Evolutionary conservation across 2,329 filamentous ascomycete genomes (phyloP), one percentile per base, ranked within the genome.

Genomic region (Aspergillus hiratsukae): DNA sequence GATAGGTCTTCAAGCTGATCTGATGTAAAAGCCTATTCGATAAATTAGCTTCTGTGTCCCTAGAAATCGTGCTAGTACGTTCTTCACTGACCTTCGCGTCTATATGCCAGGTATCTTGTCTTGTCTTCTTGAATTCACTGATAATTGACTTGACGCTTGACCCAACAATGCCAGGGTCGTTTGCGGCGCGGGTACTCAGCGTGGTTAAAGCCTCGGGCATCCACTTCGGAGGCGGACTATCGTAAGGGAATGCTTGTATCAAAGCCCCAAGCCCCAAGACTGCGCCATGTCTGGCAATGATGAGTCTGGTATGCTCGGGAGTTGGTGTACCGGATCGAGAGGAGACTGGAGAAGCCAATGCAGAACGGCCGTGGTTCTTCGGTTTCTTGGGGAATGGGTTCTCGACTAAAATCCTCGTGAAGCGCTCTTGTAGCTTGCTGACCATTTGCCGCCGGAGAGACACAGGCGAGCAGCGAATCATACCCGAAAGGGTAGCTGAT

Each of bases 101-200:
- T 58, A 96, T 93, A 67, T 88, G 88, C 94, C 94, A 99, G 64
- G 93, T 99, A 79, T 99, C 94, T 75, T 99, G 94, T 72, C 94
- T 87, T 48, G 94, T 99, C 84, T 99, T 99, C 80, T 99, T 99
- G 81, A 99, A 99, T 69, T 99, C 95, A 59, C 91, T 91, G 62
- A 99, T 79, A 37, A 97, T 92, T 19, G 83, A 84, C 82, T 99
- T 99, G 10, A 96, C 95, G 58, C 93, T 94, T 76, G 96, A 96
- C 2, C 94, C 94, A 54, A 99, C 92, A 57, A 95, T 87, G 0
- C 94, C 94, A 0, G 91, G 86, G 68, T 99, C 94, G 49, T 85
- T 90, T 1, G 93, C 91, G 9, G 95, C 92, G 63, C 88, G 87
- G 37, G 88, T 85, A 5, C 93, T 95, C 61, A 99, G 76, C 10